A percentile compares a stretch with the other conserved stretches of the same genome.
These are phyloP conservation scores for Gentiana dahurica DNA, from an alignment of 257 asterid species.

Conservation along the genomic window DNA sequence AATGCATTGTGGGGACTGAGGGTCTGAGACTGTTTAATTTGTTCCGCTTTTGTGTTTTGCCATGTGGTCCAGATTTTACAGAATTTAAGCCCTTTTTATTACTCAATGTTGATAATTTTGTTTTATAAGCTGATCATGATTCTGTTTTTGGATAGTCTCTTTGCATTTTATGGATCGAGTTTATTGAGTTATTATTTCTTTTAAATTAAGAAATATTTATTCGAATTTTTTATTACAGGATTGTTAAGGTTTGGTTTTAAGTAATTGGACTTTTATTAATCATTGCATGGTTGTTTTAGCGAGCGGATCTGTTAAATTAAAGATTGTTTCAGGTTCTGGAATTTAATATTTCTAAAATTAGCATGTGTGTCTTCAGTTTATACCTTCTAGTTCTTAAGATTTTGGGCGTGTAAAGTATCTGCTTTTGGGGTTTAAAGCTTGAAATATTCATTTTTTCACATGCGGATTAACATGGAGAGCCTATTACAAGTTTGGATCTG, in stretches of 20 bases:
- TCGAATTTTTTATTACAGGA: no score
- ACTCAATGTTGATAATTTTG: not conserved
- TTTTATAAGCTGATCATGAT: no score
- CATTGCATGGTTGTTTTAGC: conserved; percentile 2
- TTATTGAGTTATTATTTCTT: not conserved
- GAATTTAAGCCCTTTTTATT: not conserved
- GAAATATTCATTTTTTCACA: no score
- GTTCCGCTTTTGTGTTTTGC: not conserved
- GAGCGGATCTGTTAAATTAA: conserved; percentile 9
- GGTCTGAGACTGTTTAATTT: no score
- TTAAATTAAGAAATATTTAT: not conserved
- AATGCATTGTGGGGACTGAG: not conserved
- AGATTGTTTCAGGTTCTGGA: no score
- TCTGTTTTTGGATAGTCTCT: not conserved
- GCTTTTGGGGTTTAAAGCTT: no score
- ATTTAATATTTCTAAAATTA: no score
- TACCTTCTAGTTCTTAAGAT: no score
- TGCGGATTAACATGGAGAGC: no score
- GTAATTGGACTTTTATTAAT: not conserved
- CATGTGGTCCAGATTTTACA: not conserved
- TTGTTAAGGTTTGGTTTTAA: not conserved
- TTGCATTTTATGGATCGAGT: not conserved
- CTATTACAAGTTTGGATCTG: no score
- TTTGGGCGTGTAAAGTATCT: no score
- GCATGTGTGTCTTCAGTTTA: no score